These are phyloP conservation scores for Cryptosporidium viatorum DNA, from an alignment of 169 alveolate species.

Conservation along the genomic window DNA sequence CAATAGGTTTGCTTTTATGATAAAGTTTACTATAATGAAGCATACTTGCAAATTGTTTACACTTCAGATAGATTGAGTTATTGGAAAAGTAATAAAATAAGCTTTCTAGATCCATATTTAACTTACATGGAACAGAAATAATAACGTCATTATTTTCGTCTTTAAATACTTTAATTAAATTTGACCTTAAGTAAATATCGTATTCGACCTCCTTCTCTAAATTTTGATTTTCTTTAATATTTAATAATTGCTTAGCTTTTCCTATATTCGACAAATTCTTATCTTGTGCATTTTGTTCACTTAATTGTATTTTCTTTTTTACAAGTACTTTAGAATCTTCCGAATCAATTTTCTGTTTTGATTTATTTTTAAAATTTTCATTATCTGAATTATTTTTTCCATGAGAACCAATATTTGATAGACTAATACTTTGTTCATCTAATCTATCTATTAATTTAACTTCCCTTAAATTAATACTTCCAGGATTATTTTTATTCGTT, in stretches of 20 bases:
- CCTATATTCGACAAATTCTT: not conserved
- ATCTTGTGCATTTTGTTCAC: not conserved
- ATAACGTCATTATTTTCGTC: conserved; percentile 67
- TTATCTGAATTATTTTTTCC: too few species aligned
- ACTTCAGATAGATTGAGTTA: conserved; percentile 29
- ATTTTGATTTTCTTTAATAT: not conserved
- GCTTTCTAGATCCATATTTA: conserved; percentile 68
- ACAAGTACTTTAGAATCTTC: not conserved
- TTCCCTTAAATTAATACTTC: too few species aligned
- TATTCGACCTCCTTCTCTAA: not conserved
- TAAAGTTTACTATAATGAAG: conserved; percentile 46
- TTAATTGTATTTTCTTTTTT: not conserved
- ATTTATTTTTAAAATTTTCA: not conserved
- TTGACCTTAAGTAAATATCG: conserved; percentile 32
- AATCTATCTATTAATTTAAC: too few species aligned
- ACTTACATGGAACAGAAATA: conserved; percentile 61
- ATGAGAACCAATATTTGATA: not conserved
- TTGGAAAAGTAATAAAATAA: conserved; percentile 53
- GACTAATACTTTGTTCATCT: not conserved
- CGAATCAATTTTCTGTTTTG: too few species aligned
- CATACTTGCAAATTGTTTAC: conserved; percentile 68
- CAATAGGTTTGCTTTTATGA: conserved; percentile 67
- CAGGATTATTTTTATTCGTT: too few species aligned
- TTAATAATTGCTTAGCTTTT: not conserved
- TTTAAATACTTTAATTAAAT: conserved; percentile 46